Percentiles rank a stretch among this genome's conserved stretches.
phyloP scores from a whole-genome alignment of 768 basidiomycete species.

The Saitozyma podzolica region DNA sequence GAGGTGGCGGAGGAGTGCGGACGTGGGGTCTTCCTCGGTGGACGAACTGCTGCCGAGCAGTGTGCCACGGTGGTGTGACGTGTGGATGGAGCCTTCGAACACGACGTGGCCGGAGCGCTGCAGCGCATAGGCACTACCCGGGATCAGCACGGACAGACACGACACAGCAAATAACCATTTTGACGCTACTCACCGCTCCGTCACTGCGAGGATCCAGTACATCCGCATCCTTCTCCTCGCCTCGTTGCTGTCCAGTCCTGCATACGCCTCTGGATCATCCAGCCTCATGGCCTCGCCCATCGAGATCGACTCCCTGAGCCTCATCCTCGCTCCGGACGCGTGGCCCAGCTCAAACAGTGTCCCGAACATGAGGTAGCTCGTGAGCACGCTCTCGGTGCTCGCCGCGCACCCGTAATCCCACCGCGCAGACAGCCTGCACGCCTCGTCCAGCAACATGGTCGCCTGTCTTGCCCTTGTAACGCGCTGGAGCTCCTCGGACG shows the following conservation, averaged over 20 bases:
- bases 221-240: slow-evolving; percentile 22
- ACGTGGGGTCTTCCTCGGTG: slow-evolving; percentile 13
- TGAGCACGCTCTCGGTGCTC: slow-evolving; percentile 20
- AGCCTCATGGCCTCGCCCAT: slow-evolving; percentile 33
- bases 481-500: slow-evolving; percentile 19
- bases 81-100: slow-evolving; percentile 17
- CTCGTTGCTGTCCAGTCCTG: slow-evolving; percentile 18
- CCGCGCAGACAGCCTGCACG: slow-evolving; percentile 15
- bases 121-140: slow-evolving; percentile 33
- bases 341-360: slow-evolving; percentile 38
- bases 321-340: slow-evolving; percentile 25
- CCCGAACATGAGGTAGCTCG: slow-evolving; percentile 40
- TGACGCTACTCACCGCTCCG: slow-evolving; percentile 41
- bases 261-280: slow-evolving; percentile 15
- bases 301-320: slow-evolving; percentile 31
- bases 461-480: slow-evolving; percentile 17
- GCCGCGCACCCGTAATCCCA: slow-evolving; percentile 29
- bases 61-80: neutral
- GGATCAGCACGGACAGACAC: neutral
- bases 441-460: slow-evolving; percentile 36
- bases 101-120: slow-evolving; percentile 28
- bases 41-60: neutral
- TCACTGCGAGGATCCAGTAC: slow-evolving; percentile 40
- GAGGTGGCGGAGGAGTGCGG: slow-evolving; percentile 26
- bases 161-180: no score